Conservation (phyloP, 768 basidiomycete genomes). For the Cystofilobasidium capitatum region DNA sequence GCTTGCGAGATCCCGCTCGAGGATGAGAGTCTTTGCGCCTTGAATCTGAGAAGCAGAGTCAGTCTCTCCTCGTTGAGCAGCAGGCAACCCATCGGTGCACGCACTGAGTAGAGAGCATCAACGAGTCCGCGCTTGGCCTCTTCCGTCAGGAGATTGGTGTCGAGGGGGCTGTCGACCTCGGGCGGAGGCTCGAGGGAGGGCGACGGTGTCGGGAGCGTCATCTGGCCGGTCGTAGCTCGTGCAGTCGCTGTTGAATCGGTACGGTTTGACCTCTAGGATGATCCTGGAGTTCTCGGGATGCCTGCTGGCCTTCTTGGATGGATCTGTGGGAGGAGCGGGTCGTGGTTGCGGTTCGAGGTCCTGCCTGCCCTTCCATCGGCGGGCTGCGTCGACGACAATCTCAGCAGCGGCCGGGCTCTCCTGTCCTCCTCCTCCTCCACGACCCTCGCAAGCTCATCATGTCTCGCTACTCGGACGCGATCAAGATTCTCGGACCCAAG, state of each 20-base stretch:
- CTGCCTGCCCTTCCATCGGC: too few relatives aligned
- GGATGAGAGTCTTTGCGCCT: constrained; percentile 91
- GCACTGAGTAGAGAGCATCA: constrained; percentile 19
- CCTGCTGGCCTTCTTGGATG: too few relatives aligned
- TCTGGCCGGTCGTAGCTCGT: background rate
- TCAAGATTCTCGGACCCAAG: constrained; percentile 14
- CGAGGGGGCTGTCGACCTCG: constrained; percentile 3
- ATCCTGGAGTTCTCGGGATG: too few relatives aligned
- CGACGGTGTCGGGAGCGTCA: constrained; percentile 1
- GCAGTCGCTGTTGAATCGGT: background rate
- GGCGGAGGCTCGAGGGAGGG: background rate
- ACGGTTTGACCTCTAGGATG: background rate
- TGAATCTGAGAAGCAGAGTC: constrained; percentile 31
- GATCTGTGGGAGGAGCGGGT: too few relatives aligned
- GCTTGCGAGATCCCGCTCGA: constrained; percentile 76
- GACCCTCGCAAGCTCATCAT: background rate
- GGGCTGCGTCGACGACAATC: too few relatives aligned
- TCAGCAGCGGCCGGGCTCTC: background rate
- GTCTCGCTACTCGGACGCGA: constrained; percentile 20
- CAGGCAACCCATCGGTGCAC: background rate
- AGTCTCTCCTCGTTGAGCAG: too few relatives aligned
- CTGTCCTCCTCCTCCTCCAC: background rate
- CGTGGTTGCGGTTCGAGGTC: too few relatives aligned
- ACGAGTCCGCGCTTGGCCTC: constrained; percentile 14
- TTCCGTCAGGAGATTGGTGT: constrained; percentile 7